phyloP scores from a whole-genome alignment of 306 rosid genomes.

The Vachellia collinsii region DNA sequence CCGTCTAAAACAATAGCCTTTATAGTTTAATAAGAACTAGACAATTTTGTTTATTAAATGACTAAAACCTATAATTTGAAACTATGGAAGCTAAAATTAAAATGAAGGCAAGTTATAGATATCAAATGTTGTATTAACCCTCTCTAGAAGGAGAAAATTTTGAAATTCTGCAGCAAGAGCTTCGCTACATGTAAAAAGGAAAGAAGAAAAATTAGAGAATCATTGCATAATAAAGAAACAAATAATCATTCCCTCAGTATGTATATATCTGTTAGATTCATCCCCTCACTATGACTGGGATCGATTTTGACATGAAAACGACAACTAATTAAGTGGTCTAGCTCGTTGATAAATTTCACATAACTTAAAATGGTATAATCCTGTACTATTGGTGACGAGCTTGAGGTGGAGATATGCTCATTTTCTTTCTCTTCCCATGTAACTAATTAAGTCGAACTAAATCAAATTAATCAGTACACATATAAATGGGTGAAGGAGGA shows the following conservation, averaged over 20 bases:
- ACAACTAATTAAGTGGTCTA: neutral
- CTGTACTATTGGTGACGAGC: neutral
- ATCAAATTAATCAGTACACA: slow-evolving; percentile 6
- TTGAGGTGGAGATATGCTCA: neutral
- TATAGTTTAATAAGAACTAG: no score
- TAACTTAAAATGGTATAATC: neutral
- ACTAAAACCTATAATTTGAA: no score
- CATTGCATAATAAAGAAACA: neutral
- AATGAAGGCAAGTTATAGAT: no score
- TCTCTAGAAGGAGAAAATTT: no score
- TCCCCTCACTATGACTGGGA: neutral
- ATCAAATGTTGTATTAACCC: no score
- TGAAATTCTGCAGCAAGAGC: neutral
- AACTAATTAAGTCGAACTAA: neutral
- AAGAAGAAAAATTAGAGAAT: neutral
- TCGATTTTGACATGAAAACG: slow-evolving; percentile 3
- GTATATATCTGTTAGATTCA: neutral
- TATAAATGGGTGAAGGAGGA: slow-evolving; percentile 11
- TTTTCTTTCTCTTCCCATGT: neutral
- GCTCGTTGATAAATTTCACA: neutral
- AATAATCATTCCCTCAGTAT: neutral
- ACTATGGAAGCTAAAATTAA: no score
- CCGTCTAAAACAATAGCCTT: no score
- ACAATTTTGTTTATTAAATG: no score
- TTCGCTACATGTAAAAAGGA: neutral